Evolutionary conservation across 352 stramenopile genomes (phyloP).

Genomic region (Pythium diclinum): DNA sequence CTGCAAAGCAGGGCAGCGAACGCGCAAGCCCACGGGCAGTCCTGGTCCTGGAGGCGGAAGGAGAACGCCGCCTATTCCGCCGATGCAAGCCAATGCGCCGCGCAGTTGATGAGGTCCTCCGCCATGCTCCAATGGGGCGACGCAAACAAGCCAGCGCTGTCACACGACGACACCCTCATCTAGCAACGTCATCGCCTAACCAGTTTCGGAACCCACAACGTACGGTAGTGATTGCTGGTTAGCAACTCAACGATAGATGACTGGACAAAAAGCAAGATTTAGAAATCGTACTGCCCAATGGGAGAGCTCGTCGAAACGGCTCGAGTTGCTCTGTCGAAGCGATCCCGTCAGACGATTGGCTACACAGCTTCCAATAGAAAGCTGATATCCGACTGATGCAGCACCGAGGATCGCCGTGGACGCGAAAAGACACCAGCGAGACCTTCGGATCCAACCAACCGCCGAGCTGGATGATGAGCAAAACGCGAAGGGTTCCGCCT

Average conservation of each 20-base stretch:
- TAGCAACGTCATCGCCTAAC: background rate
- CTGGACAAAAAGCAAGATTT: constrained; percentile 9
- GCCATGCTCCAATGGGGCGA: constrained; percentile 22
- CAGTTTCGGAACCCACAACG: background rate
- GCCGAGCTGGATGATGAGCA: background rate
- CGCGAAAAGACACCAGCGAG: constrained; percentile 12
- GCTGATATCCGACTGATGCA: constrained; percentile 21
- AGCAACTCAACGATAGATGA: background rate
- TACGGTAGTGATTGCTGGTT: background rate
- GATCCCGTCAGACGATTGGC: constrained; percentile 20
- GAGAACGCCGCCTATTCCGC: constrained; percentile 20
- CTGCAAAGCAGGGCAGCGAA: background rate
- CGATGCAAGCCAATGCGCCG: constrained; percentile 13
- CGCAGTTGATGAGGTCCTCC: background rate
- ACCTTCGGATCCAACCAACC: constrained; percentile 12
- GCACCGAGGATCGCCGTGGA: constrained; percentile 10
- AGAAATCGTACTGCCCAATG: constrained; percentile 7
- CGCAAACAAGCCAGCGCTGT: constrained; percentile 20
- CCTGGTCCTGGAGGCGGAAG: constrained; percentile 3
- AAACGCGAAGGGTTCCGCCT: constrained; percentile 5
- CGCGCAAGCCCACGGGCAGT: background rate
- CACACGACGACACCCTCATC: constrained; percentile 14
- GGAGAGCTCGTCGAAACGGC: background rate
- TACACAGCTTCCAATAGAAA: constrained; percentile 17
- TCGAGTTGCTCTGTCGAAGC: constrained; percentile 20